These are phyloP conservation scores for Grosmannia serpens DNA, from an alignment of 2,329 filamentous ascomycete genomes.

Conservation along the genomic window DNA sequence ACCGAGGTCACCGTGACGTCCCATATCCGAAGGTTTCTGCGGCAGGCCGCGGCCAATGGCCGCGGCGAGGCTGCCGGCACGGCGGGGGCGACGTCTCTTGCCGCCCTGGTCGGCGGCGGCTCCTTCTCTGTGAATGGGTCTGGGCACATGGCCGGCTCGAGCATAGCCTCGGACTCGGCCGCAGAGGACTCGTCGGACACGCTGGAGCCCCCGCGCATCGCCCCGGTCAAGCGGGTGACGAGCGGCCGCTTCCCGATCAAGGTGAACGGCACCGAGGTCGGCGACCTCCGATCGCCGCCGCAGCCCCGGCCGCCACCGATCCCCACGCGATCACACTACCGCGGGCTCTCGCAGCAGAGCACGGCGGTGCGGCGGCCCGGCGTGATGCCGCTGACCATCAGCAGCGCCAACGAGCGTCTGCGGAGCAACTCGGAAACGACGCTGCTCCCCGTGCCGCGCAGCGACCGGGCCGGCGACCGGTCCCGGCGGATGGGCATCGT, in stretches of 20 bases:
- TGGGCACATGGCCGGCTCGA: neutral
- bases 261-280: conserved; percentile 61
- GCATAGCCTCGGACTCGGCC: conserved; percentile 31
- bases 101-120: too few species aligned
- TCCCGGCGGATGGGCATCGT: conserved; percentile 54
- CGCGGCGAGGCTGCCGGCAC: conserved; percentile 22
- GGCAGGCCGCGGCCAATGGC: conserved; percentile 35
- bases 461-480: conserved; percentile 36
- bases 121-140: neutral
- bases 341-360: conserved; percentile 60
- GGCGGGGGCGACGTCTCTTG: neutral
- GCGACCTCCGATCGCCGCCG: conserved; percentile 57
- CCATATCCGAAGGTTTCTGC: conserved; percentile 50
- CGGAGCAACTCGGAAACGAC: conserved; percentile 55
- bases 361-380: conserved; percentile 54
- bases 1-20: conserved; percentile 48
- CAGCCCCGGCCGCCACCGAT: conserved; percentile 61
- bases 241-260: conserved; percentile 58
- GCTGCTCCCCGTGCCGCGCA: conserved; percentile 30
- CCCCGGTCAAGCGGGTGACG: conserved; percentile 44
- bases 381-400: conserved; percentile 59
- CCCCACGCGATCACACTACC: conserved; percentile 69
- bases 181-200: conserved; percentile 59
- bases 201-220: conserved; percentile 65
- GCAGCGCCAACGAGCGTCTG: conserved; percentile 55